A percentile compares a stretch with the other conserved stretches of the same genome.
These are phyloP conservation scores for Protomyces gravidus DNA, from an alignment of 1,139 yeast genomes.

Conservation along the genomic window DNA sequence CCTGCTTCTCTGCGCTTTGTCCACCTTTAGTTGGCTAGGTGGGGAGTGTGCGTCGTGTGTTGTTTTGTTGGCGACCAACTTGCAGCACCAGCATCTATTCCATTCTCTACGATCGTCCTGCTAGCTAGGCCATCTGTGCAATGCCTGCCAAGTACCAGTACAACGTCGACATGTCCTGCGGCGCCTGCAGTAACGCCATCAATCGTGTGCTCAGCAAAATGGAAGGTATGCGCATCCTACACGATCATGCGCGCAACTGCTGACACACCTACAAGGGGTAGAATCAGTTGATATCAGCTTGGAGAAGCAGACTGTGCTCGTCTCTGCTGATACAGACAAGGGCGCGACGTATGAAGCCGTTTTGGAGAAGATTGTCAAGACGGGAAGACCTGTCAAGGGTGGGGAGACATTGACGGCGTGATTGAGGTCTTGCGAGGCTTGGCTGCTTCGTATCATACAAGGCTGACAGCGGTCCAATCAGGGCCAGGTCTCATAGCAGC, in stretches of 20 bases:
- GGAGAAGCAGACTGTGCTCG: constrained; percentile 78
- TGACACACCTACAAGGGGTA: constrained; percentile 46
- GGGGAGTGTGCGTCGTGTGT: no score
- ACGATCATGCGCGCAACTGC: background rate
- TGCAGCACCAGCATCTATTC: no score
- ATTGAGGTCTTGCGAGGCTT: no score
- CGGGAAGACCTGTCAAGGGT: constrained; percentile 76
- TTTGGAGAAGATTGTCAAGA: constrained; percentile 71
- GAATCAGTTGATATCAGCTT: constrained; percentile 66
- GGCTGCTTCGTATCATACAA: no score
- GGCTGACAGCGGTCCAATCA: no score
- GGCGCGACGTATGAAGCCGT: constrained; percentile 66
- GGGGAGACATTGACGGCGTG: no score
- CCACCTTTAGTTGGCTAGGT: no score
- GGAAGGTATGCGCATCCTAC: constrained; percentile 45
- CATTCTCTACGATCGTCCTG: no score
- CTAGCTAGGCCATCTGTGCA: no score
- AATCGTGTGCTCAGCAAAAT: constrained; percentile 68
- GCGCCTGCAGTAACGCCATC: constrained; percentile 83
- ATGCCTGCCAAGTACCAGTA: constrained; percentile 36
- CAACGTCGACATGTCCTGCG: constrained; percentile 40
- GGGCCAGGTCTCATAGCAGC: no score
- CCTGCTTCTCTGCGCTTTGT: no score
- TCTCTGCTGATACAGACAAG: constrained; percentile 50
- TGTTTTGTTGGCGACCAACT: no score